Percentiles rank a stretch among this genome's conserved stretches.
Evolutionary conservation across 495 filamentous ascomycete genomes (phyloP).

Genomic region (Extremus antarcticus): DNA sequence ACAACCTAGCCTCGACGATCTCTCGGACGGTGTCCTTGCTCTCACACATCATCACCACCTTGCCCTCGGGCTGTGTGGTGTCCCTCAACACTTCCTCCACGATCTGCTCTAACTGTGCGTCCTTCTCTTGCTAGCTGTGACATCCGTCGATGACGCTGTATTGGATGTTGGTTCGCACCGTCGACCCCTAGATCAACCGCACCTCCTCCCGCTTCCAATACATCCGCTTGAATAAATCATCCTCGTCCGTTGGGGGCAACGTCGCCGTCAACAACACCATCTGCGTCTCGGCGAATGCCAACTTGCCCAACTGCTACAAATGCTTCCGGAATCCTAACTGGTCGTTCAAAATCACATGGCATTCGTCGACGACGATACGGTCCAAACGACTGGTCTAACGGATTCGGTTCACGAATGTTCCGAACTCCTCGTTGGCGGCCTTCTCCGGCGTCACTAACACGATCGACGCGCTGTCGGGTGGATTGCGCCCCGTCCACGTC

Average conservation of each 20-base stretch:
- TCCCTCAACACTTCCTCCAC: not conserved
- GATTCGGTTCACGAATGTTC: not conserved
- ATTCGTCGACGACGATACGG: constrained; percentile 1
- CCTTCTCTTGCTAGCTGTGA: not conserved
- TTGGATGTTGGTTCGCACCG: not conserved
- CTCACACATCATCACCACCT: not conserved
- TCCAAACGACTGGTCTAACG: not conserved
- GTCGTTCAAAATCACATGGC: not conserved
- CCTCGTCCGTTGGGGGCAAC: not conserved
- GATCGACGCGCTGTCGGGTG: not conserved
- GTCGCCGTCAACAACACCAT: not conserved
- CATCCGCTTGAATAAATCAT: not conserved
- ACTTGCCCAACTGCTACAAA: not conserved
- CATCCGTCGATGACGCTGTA: not conserved
- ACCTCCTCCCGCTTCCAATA: not conserved
- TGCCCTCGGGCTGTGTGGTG: not conserved
- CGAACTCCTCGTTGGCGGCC: not conserved
- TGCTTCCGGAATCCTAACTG: not conserved
- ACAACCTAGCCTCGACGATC: not conserved
- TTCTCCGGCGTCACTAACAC: constrained; percentile 5
- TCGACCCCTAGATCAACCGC: constrained; percentile 1
- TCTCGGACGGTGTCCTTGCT: not conserved
- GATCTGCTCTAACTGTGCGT: not conserved
- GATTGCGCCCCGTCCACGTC: not conserved
- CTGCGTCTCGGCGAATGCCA: not conserved